Conservation (phyloP, 148 eudicot genomes). For the Cornus suecica region DNA sequence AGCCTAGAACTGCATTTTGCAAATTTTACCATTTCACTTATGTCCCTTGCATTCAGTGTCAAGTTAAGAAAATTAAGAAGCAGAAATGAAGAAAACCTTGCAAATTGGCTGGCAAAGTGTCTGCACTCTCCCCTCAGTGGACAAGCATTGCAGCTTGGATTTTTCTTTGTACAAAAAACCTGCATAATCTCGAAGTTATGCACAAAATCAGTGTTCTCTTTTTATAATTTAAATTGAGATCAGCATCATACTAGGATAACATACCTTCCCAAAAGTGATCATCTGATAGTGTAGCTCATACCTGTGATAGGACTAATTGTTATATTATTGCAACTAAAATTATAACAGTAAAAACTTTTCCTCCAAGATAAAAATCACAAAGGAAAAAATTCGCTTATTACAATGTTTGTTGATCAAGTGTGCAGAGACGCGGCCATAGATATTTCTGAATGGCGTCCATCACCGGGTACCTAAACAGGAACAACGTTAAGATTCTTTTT, state of each 20-base stretch:
- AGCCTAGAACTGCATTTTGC: slow-evolving; percentile 26
- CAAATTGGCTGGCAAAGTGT: slow-evolving; percentile 50
- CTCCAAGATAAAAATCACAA: neutral
- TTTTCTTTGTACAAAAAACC: slow-evolving; percentile 60
- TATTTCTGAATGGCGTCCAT: slow-evolving; percentile 47
- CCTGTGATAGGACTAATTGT: slow-evolving; percentile 28
- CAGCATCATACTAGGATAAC: neutral
- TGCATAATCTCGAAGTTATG: slow-evolving; percentile 8
- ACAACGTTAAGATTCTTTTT: slow-evolving; percentile 6
- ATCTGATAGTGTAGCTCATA: slow-evolving; percentile 60
- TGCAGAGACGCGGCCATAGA: slow-evolving; percentile 52
- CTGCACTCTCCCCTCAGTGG: slow-evolving; percentile 61
- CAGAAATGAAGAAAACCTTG: slow-evolving; percentile 38
- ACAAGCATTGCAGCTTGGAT: slow-evolving; percentile 66
- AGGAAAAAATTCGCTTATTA: no score
- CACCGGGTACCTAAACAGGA: slow-evolving; percentile 51
- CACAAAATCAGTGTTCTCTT: neutral
- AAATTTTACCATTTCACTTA: neutral
- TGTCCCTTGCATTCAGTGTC: neutral
- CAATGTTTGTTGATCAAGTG: slow-evolving; percentile 41
- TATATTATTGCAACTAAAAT: no score
- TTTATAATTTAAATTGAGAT: neutral
- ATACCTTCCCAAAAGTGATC: slow-evolving; percentile 82
- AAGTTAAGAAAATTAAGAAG: neutral
- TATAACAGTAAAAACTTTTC: neutral